Evolutionary conservation across 768 basidiomycete genomes (phyloP), one percentile per base, ranked within the genome.

Genomic region (Agrocybe praecox): DNA sequence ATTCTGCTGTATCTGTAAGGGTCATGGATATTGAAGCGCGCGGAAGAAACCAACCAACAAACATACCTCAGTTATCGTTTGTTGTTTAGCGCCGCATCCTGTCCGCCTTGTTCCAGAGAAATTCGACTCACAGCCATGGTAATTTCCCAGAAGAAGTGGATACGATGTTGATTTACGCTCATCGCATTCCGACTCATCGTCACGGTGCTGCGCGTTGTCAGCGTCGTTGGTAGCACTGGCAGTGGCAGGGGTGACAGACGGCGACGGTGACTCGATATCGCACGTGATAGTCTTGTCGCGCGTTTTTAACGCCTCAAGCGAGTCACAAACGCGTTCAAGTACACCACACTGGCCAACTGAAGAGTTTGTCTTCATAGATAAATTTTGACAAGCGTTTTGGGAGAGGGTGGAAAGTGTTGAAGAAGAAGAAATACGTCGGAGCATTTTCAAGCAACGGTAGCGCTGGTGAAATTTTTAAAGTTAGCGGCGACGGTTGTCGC

Each of bases 281-380:
- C 62, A 66, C 65, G 65, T 66, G 65, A 63, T 56, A 36, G 55
- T 33, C 44, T 52, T 42, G 53, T 24, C 51, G 52, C 60, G 56
- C 60, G 59, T 60, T 53, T 58, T 60, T 51, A 53, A 60, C 26
- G 45, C 34, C 36, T 48, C 44, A 40, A n/a, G 14, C 36, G 36
- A 40, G 48, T 45, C 47, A 40, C 24, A 33, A 33, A 18, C 53
- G 52, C 52, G 52, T 23, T 18, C 14, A 21, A 19, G 18, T 33
- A 23, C 48, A 51, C 49, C 49, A 58, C 50, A 49, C 32, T 48
- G 15, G 36, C 45, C 18, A n/a, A 45, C 21, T 19, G 36, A 22
- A 10, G 49, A 4, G 22, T 17, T 17, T 11, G 33, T 33, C 34
- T 55, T 34, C 49, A 18, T 52, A 1, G 10, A 17, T 18, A 33